Base-by-base conservation (phyloP, 2,329 filamentous ascomycete species). In the Davidsoniella virescens region DNA sequence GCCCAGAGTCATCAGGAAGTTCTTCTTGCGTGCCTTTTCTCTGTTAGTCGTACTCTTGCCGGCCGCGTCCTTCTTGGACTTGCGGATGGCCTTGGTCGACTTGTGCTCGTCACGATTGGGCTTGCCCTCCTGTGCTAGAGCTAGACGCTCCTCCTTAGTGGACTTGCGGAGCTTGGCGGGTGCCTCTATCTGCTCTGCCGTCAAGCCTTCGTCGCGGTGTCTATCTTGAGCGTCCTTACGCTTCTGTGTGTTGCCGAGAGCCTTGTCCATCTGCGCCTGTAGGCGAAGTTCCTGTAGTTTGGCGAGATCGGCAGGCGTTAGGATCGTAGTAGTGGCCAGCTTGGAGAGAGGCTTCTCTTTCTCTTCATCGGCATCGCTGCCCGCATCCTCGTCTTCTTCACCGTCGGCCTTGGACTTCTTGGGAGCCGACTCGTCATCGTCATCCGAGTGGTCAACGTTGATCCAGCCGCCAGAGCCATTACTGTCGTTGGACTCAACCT, bases 21-120 rank as follows among this genome's bases (percentile, higher is more conserved):
- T 98, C 84, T 98, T 98, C 75, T 86, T 87, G 58, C 90, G 73
- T 40, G 84, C 79, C 77, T 98, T 98, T 71, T 98, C 92, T 69
- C 84, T 85, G 68, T 98, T 98, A 57, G 90, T 96, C 37, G 87
- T 88, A 63, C 85, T 94, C 79, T 96, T 96, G 60, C 92, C 92
- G 67, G 87, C 78, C 2, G 79, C 74, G 59, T 82, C 78, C 75
- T 94, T 94, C 73, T 88, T 86, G 63, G 86, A 79, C 72, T 87
- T 86, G 59, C 84, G 75, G 62, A 85, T 80, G 14, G 87, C 87
- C 56, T 86, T 80, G 49, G 85, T 92, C 55, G 79, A 84, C 70
- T 90, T 87, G 69, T 94, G 87, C 63, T 92, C 80, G 47, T 78
- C 72, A 26, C 82, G 78, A 42, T 80, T 78, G 0, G 82, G 81